Percentiles rank a stretch among this genome's conserved stretches.
Evolutionary conservation across 75 land plant genomes (phyloP).

Genomic region (Sequoia sempervirens): DNA sequence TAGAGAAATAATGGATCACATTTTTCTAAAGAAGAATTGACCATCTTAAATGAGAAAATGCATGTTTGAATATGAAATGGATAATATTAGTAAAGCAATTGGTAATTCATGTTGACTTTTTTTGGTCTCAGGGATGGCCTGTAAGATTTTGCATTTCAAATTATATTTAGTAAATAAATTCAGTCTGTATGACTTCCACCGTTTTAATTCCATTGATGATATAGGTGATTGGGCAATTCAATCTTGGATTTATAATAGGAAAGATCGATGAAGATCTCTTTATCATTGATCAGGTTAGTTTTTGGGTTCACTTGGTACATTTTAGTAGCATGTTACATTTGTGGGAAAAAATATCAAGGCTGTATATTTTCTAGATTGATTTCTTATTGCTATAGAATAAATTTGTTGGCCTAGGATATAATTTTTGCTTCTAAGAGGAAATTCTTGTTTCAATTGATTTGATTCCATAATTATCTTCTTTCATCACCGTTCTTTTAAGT

Average conservation of each 20-base stretch:
- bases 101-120: background rate
- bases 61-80: background rate
- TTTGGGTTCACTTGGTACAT: background rate
- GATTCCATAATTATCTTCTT: background rate
- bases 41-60: background rate
- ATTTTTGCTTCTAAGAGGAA: background rate
- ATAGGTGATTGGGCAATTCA: constrained; percentile 92
- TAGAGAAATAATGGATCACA: background rate
- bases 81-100: background rate
- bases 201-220: background rate
- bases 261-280: constrained; percentile 77
- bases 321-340: background rate
- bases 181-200: background rate
- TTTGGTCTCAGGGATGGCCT: background rate
- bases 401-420: background rate
- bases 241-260: constrained; percentile 92
- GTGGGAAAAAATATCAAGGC: background rate
- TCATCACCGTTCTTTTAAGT: background rate
- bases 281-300: constrained; percentile 87
- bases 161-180: background rate
- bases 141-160: background rate
- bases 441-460: background rate
- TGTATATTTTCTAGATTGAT: background rate
- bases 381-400: background rate
- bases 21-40: background rate